These are phyloP conservation scores for Cucumis melo DNA, from an alignment of 306 rosid genomes.

Conservation along the genomic window DNA sequence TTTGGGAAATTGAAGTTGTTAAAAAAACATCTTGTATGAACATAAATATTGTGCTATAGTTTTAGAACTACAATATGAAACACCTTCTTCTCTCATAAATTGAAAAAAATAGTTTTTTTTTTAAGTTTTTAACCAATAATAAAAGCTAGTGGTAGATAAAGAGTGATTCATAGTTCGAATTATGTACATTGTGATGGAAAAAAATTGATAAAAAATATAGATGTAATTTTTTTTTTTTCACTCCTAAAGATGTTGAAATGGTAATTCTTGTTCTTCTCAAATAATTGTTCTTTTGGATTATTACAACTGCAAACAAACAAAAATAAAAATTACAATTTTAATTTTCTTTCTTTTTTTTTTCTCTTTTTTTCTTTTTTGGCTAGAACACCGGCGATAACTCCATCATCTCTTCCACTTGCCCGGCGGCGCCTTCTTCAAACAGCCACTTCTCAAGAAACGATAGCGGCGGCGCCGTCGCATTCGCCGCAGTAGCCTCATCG, in stretches of 20 bases:
- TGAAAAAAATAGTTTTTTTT: not conserved
- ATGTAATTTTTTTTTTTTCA: not conserved
- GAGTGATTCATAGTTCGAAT: too few relatives aligned
- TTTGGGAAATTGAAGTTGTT: too few relatives aligned
- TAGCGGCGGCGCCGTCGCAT: conserved; percentile 36
- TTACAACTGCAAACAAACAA: not conserved
- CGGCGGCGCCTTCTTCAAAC: conserved; percentile 35
- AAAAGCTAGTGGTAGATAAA: too few relatives aligned
- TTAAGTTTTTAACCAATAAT: too few relatives aligned
- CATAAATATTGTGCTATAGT: too few relatives aligned
- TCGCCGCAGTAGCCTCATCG: conserved; percentile 4
- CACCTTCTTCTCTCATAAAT: too few relatives aligned
- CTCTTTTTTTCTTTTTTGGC: not conserved
- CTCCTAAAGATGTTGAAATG: not conserved
- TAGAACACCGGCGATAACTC: conserved; percentile 71
- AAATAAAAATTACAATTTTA: not conserved
- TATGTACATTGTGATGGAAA: too few relatives aligned
- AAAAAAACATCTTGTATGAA: too few relatives aligned
- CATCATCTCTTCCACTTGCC: conserved; percentile 82
- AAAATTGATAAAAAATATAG: too few relatives aligned
- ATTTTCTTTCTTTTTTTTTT: not conserved
- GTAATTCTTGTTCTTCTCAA: not conserved
- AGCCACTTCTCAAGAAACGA: conserved; percentile 92
- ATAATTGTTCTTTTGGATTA: conserved; percentile 1
- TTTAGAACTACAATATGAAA: too few relatives aligned